phyloP scores from a whole-genome alignment of 495 filamentous ascomycete genomes.

The Penicillium maclennaniae region DNA sequence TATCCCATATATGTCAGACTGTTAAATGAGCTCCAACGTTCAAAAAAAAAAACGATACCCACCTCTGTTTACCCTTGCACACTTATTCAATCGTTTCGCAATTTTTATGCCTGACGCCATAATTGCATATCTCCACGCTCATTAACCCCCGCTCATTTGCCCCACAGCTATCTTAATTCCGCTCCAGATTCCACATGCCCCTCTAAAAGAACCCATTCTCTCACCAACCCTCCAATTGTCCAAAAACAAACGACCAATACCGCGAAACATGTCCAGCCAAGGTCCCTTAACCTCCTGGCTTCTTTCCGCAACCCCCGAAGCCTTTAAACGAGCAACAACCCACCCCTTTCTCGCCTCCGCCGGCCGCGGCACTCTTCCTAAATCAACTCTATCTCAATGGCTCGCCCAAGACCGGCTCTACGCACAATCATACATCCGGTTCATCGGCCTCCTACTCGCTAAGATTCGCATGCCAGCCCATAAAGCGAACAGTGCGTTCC shows the following conservation, averaged over 20 bases:
- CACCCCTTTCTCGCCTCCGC: conserved; percentile 66
- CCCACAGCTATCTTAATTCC: conserved; percentile 3
- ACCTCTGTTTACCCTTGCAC: too few relatives aligned
- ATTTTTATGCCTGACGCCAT: conserved; percentile 9
- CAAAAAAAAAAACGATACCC: too few relatives aligned
- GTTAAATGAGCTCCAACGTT: too few relatives aligned
- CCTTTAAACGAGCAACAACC: conserved; percentile 56
- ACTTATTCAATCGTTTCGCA: too few relatives aligned
- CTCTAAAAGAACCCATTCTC: background rate
- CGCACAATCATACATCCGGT: conserved; percentile 67
- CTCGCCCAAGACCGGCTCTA: conserved; percentile 74
- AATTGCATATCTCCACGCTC: background rate
- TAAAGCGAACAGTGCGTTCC: conserved; percentile 21
- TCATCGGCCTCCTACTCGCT: conserved; percentile 61
- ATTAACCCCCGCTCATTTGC: background rate
- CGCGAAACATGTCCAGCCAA: conserved; percentile 19
- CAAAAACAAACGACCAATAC: background rate
- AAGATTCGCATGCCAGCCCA: conserved; percentile 51
- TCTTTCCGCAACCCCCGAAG: conserved; percentile 21
- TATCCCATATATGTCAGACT: too few relatives aligned
- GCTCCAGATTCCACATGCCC: background rate
- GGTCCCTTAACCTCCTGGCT: conserved; percentile 32
- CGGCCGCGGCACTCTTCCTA: conserved; percentile 57
- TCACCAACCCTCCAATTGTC: background rate
- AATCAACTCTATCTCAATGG: conserved; percentile 58